Percentiles rank a stretch among this genome's conserved stretches.
These are phyloP conservation scores for Suillus decipiens DNA, from an alignment of 768 basidiomycete genomes.

Conservation along the genomic window DNA sequence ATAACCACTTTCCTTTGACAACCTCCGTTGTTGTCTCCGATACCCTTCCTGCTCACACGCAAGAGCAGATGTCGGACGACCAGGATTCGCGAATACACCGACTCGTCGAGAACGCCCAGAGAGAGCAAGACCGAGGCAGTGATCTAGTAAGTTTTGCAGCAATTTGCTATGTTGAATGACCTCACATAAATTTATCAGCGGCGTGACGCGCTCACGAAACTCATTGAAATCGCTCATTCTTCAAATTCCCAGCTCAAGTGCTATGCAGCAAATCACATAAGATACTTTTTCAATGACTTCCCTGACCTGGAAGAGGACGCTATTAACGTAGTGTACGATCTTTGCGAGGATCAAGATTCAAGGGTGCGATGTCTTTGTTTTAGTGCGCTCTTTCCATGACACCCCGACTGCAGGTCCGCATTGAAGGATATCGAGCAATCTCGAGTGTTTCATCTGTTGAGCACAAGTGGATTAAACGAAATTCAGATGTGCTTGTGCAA, in stretches of 20 bases:
- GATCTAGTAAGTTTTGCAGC: slow-evolving; percentile 35
- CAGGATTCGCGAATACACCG: slow-evolving; percentile 27
- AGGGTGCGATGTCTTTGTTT: slow-evolving; percentile 38
- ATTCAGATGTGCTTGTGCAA: slow-evolving; percentile 76
- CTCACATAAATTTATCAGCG: slow-evolving; percentile 40
- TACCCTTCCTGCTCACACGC: slow-evolving; percentile 1
- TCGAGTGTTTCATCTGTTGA: slow-evolving; percentile 50
- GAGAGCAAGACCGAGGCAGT: slow-evolving; percentile 39
- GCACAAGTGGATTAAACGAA: slow-evolving; percentile 63
- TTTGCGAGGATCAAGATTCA: slow-evolving; percentile 68
- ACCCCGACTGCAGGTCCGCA: slow-evolving; percentile 52
- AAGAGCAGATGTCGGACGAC: slow-evolving; percentile 12
- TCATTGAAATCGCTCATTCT: slow-evolving; percentile 57
- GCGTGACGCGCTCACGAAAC: slow-evolving; percentile 49
- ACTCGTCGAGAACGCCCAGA: slow-evolving; percentile 47
- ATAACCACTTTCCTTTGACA: neutral
- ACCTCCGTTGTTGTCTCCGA: neutral
- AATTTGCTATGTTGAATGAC: neutral
- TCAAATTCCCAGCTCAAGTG: slow-evolving; percentile 48
- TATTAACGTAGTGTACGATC: slow-evolving; percentile 77
- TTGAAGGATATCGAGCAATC: slow-evolving; percentile 66
- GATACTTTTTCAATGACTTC: slow-evolving; percentile 62
- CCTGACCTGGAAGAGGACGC: slow-evolving; percentile 73
- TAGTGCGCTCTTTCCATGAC: slow-evolving; percentile 1
- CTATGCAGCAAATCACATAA: slow-evolving; percentile 59